phyloP scores from a whole-genome alignment of 1,284 basidiomycete genomes.

The Coriolopsis trogii region DNA sequence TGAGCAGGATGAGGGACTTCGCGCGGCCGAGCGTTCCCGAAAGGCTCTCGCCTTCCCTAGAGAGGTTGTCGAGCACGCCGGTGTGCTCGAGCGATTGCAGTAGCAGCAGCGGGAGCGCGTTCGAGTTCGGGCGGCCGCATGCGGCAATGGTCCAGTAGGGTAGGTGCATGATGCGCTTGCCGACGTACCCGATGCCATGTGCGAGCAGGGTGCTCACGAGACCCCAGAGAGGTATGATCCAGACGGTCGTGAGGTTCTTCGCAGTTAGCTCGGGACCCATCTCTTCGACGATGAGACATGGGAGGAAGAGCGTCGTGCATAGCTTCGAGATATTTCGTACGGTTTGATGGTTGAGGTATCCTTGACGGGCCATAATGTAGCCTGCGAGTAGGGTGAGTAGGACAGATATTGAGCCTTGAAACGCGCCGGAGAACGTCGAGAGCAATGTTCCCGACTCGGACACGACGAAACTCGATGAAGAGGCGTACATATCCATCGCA shows the following conservation, averaged over 20 bases:
- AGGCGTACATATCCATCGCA: neutral
- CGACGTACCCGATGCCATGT: constrained; percentile 33
- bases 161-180: constrained; percentile 27
- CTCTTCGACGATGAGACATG: constrained; percentile 35
- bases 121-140: constrained; percentile 36
- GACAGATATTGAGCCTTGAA: constrained; percentile 35
- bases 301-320: constrained; percentile 35
- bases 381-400: constrained; percentile 36
- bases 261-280: constrained; percentile 36
- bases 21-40: constrained; percentile 30
- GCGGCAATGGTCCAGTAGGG: constrained; percentile 37
- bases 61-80: constrained; percentile 31
- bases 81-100: constrained; percentile 32
- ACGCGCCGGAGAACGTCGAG: constrained; percentile 32
- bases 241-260: constrained; percentile 24
- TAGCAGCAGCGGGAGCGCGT: constrained; percentile 36
- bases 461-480: too few species aligned
- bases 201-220: constrained; percentile 31
- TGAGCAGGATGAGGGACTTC: constrained; percentile 35
- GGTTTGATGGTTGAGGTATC: constrained; percentile 28
- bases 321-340: constrained; percentile 32
- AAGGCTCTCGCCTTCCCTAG: constrained; percentile 21
- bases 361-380: constrained; percentile 27
- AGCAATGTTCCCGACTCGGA: constrained; percentile 16
- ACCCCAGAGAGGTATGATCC: constrained; percentile 38